A percentile compares a stretch with the other conserved stretches of the same genome.
These are phyloP conservation scores for Allomyces macrogynus DNA, from an alignment of 192 early-diverging fungal genomes.

Conservation along the genomic window DNA sequence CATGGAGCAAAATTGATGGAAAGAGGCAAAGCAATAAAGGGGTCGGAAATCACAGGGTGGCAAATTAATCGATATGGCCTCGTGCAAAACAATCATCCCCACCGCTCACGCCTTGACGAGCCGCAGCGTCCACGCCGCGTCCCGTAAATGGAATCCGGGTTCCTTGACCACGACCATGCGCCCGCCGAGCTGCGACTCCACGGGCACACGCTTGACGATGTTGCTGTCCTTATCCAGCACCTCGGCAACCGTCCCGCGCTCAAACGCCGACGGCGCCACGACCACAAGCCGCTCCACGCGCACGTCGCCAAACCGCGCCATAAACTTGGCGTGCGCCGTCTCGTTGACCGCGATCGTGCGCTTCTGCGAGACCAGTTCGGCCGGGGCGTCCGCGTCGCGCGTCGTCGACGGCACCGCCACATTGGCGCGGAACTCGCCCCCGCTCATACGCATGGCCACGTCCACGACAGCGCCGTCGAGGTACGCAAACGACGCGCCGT, in stretches of 20 bases:
- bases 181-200: no score
- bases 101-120: neutral
- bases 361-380: constrained; percentile 1
- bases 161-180: neutral
- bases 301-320: constrained; percentile 10
- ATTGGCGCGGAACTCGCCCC: neutral
- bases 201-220: no score
- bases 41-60: no score
- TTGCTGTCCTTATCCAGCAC: neutral
- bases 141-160: neutral
- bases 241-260: neutral
- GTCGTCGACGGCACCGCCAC: neutral
- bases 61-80: no score
- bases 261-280: constrained; percentile 3
- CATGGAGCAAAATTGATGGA: no score
- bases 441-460: neutral
- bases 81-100: no score
- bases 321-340: constrained; percentile 7
- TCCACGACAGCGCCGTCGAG: constrained; percentile 20
- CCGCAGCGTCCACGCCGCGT: neutral
- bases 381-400: constrained; percentile 3
- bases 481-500: constrained; percentile 62
- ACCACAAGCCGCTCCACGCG: constrained; percentile 23
- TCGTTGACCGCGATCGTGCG: neutral
- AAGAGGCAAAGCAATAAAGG: no score